Base-by-base conservation (phyloP, 2,329 filamentous ascomycete genomes). In the Tolypocladium endophyticum region DNA sequence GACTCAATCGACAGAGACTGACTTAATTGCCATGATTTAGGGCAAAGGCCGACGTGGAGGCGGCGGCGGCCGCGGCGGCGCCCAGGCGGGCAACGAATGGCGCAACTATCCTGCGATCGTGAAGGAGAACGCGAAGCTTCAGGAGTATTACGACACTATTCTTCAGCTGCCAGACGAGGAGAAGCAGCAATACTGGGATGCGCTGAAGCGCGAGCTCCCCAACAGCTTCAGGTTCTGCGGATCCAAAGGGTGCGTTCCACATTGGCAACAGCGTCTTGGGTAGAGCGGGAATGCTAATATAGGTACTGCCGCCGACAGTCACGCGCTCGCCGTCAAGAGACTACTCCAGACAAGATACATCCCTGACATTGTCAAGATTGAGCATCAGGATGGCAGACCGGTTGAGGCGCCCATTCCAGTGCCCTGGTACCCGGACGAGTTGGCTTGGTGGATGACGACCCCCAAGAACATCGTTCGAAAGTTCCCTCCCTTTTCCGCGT, bases 181-280 rank as follows among this genome's bases (percentile, higher is more conserved):
- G 76, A 86, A 84, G 68, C 79, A 85, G 60, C 81, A 83, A 12
- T 97, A 97, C 75, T 99, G 94, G 94, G 82, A 83, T 43, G 85
- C 89, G 0, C 79, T 97, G 72, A 85, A 86, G 69, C 85, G 87
- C 64, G 92, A 97, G 71, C 79, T 99, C 57, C 94, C 94, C 59
- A 97, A 97, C 78, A 97, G 92, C 75, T 99, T 97, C 79, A 87
- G 94, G 62, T 99, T 99, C 77, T 95, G 92, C 61, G 94, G 94
- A 43, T 97, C 92, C 55, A 95, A 93, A 81, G 90, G 90, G 87
- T 90, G 80, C 30, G 73, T 70, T 20, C 12, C 11, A 14, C 20
- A 11, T 16, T 2, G 20, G 28, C 25, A 16, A 18, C 25, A 12
- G 18, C 28, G 41, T 30, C 18, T n/a, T 12, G 36, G 4, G 36